Evolutionary conservation across 257 asterid species (phyloP).

Genomic region (Rehmannia glutinosa): DNA sequence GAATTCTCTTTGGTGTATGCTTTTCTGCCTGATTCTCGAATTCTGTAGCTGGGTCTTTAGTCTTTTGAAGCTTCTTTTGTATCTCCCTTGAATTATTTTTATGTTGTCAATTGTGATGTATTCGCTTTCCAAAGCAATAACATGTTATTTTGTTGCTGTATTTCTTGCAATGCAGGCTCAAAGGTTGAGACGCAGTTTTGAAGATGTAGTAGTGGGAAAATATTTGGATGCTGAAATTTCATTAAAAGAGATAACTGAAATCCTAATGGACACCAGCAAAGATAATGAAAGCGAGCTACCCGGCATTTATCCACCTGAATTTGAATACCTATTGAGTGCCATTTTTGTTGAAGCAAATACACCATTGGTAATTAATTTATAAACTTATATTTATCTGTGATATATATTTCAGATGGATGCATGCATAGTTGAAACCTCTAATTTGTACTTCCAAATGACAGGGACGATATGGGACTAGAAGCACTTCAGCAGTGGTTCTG

Average conservation of each 20-base stretch:
- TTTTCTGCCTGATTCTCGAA: too few species aligned
- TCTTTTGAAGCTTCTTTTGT: too few species aligned
- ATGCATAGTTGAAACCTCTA: background rate
- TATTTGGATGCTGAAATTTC: slow-evolving; percentile 27
- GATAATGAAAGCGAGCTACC: slow-evolving; percentile 48
- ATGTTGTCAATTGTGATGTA: background rate
- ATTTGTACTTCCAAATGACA: background rate
- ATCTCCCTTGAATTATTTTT: background rate
- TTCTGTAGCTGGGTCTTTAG: too few species aligned
- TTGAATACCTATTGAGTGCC: slow-evolving; percentile 64
- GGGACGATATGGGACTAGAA: slow-evolving; percentile 84
- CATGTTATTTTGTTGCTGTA: background rate
- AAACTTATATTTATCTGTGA: too few species aligned
- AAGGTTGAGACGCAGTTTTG: slow-evolving; percentile 37
- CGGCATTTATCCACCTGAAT: slow-evolving; percentile 45
- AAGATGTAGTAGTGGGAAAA: slow-evolving; percentile 29
- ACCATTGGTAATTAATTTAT: slow-evolving; percentile 52
- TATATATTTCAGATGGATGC: too few species aligned
- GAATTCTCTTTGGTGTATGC: too few species aligned
- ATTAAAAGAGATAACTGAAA: slow-evolving; percentile 23
- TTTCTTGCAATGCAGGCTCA: slow-evolving; percentile 40
- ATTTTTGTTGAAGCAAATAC: slow-evolving; percentile 58
- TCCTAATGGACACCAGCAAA: slow-evolving; percentile 48
- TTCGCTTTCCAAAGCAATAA: background rate
- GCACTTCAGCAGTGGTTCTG: slow-evolving; percentile 53